Base-by-base conservation (phyloP, 192 early-diverging fungal genomes). In the Backusella liffmaniae region DNA sequence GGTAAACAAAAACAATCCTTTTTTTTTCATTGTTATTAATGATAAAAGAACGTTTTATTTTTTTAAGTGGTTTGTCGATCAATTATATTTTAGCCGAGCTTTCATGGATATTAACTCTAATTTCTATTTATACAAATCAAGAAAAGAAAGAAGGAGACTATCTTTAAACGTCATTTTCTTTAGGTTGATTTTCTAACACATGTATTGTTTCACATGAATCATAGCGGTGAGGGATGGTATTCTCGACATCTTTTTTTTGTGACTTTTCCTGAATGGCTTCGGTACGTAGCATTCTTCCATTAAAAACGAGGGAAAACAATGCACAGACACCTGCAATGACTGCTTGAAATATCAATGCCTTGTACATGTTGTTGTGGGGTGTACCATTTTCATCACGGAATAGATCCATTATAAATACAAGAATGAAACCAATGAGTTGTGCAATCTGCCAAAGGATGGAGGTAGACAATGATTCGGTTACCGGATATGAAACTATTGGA, bases 361-460 rank as follows among this genome's bases (percentile, higher is more conserved):
- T 59, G 23, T 75, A 51, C 73, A 79, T 73, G 51, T 79, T 79
- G 56, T 71, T 73, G 10, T 72, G 62, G 7, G 72, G 74, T 35
- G 39, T 30, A 46, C 77, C 74, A 8, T 77, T 49, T 18, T 62
- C 36, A 66, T 79, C 75, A 32, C 77, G 53, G 12, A 83, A 56
- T 6, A 67, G 18, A 16, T 76, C 78, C 82, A 83, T 83, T 15
- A 83, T 66, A 37, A 77, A 30, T 5, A 79, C 66, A 70, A 83
- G 73, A 9, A 77, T 36, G 18, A 79, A 79, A 5, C 77, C 82
- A 70, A 83, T 73, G 3, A 79, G 36, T 72, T 83, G 82, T 21
- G 70, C 62, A 41, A 78, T 67, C 53, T 79, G 77, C 82, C 77
- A 83, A 29, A 83, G 39, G 30, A 79, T 36, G 0, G 82, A 83